Percentiles rank a stretch among this genome's conserved stretches.
Conservation (phyloP, 345 rosid species). For the Brassica rapa region DNA sequence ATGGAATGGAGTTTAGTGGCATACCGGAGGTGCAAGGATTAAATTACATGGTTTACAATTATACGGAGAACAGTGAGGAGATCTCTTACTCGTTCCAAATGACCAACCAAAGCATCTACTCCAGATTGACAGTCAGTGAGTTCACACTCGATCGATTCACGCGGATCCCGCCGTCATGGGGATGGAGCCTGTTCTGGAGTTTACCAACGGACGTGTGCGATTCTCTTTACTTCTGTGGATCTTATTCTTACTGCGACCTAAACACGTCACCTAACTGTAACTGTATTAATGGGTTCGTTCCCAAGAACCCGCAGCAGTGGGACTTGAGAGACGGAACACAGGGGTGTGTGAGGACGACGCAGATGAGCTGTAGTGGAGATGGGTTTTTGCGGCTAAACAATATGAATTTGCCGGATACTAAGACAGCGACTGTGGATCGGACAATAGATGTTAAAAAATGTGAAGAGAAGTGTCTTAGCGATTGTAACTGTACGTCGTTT, state of each 20-base stretch:
- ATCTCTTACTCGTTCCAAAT: neutral
- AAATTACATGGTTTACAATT: neutral
- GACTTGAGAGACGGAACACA: neutral
- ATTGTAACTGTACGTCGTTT: neutral
- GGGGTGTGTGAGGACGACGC: neutral
- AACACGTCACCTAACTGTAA: neutral
- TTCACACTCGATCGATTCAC: neutral
- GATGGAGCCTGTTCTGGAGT: neutral
- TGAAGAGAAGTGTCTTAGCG: neutral
- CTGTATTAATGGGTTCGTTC: neutral
- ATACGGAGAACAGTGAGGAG: neutral
- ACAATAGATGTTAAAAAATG: neutral
- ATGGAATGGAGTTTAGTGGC: neutral
- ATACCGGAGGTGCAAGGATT: neutral
- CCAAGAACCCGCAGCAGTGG: neutral
- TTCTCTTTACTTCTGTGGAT: neutral
- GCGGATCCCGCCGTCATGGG: neutral
- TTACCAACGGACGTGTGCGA: neutral
- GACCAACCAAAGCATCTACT: neutral
- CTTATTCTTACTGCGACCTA: neutral
- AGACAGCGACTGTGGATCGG: neutral
- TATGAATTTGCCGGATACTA: neutral
- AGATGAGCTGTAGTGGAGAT: neutral
- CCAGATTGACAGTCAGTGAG: neutral
- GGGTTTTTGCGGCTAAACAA: neutral